Percentiles rank a stretch among this genome's conserved stretches.
phyloP scores from a whole-genome alignment of 2,329 filamentous ascomycete genomes.

The Ceratocystis albifundus region DNA sequence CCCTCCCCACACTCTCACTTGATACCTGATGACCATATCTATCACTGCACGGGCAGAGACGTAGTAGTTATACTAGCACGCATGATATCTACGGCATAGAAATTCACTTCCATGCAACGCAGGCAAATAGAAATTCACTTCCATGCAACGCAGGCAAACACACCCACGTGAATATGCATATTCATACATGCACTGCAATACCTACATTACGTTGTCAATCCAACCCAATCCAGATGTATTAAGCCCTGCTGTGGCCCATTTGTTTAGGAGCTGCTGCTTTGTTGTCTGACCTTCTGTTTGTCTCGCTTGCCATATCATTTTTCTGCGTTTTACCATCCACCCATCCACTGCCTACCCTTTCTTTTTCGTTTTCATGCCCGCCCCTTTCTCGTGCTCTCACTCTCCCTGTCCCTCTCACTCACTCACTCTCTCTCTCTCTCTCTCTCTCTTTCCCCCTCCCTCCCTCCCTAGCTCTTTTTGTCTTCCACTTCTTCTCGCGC shows the following conservation, averaged over 20 bases:
- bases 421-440: not conserved
- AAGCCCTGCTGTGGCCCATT: not conserved
- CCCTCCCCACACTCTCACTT: not conserved
- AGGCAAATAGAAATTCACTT: not conserved
- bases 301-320: not conserved
- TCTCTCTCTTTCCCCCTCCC: not conserved
- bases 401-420: too few species aligned
- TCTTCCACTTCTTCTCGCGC: too few species aligned
- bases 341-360: not conserved
- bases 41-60: not conserved
- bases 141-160: not conserved
- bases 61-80: too few species aligned
- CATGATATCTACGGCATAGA: not conserved
- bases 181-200: not conserved
- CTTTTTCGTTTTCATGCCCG: not conserved
- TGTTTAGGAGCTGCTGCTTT: not conserved
- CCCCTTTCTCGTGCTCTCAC: not conserved
- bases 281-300: conserved; percentile 2
- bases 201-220: too few species aligned
- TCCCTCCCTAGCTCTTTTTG: not conserved
- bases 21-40: not conserved
- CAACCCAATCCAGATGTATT: not conserved
- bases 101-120: not conserved
- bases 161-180: conserved; percentile 2
- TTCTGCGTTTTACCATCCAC: not conserved